Base-by-base conservation (phyloP, 257 asterid species). In the Penstemon davidsonii region DNA sequence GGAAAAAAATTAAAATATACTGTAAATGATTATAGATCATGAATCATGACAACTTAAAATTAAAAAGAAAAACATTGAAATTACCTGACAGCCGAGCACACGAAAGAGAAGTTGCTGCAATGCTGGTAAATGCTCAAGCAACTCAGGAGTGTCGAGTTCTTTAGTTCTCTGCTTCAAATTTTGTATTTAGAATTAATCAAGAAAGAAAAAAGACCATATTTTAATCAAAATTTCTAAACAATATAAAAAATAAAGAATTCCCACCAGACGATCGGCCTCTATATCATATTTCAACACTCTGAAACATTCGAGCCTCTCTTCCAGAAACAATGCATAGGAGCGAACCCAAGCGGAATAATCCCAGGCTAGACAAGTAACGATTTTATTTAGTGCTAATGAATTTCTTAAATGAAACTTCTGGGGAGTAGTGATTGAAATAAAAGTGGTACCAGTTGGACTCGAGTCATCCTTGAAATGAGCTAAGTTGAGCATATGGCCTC, bases 271-370 rank as follows among this genome's bases (percentile, higher is more conserved):
- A 66, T 94, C 96, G 0, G 87, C 70, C 76, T 94, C 96, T 70
- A 94, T 75, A 69, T 94, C 99, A 72, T 91, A 86, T 71, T 86
- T 94, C 83, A 94, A 69, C 62, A 87, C 86, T 70, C 96, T 84
- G 81, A 83, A 91, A 60, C 99, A 91, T 64, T 94, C 98, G 82
- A 91, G 80, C 79, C 99, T 89, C 87, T 94, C 99, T 88, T 94
- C 99, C 85, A 94, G 68, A 80, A 69, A 94, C 76, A 91, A 75
- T 6, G 98, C 96, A 54, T 94, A 94, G 40, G 88, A 65, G 67
- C 99, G 96, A 56, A 91, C 91, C 99, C 97, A 94, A 67, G 92
- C 91, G 65, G 99, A 94, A 83, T 84, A 94, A 73, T 91, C 98
- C 99, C 99, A 94, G 42, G 99, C 99, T 94, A 86, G 55, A 40